Evolutionary conservation across 2,329 filamentous ascomycete species (phyloP), one percentile per base, ranked within the genome.

Genomic region (Ophiostoma montium): DNA sequence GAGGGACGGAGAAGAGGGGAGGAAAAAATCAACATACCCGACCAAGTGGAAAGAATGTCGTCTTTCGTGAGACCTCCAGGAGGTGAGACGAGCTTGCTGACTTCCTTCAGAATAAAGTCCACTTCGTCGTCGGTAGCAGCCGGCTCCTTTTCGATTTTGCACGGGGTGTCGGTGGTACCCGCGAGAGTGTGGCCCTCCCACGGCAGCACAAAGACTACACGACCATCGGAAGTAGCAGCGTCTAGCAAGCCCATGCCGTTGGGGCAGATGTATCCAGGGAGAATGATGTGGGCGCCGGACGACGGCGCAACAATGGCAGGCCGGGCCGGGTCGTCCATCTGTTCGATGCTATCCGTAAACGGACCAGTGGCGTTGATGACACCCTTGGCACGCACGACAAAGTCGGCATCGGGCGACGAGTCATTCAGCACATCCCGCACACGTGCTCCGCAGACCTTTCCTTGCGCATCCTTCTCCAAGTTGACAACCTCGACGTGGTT

Each of bases 161-260:
- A 84, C 3, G 84, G 79, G 50, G 80, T 80, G 59, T 92, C 85
- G 3, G 85, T 92, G 13, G 85, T 90, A 56, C 85, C 85, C 46
- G 86, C 85, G 53, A 92, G 85, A 7, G 86, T 90, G 69, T 86
- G 86, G 48, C 85, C 85, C 64, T 90, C 82, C 85, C 85, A 92
- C 8, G 85, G 85, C 47, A 92, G 71, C 63, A 92, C 87, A 70
- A 92, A 92, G 58, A 92, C 85, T 55, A 92, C 85, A 59, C 85
- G 79, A n/a, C 85, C 85, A 59, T 92, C 85, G 1, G 84, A 89
- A 3, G 86, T 88, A 36, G 77, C 75, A 2, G 86, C 84, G 57
- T 90, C 85, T 55, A 92, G 85, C 46, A 92, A 70, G 53, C 85
- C 85, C 81, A 90, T 89, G 60, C 85, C 79, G 49, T 80, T 75